Evolutionary conservation across 129 eudicot genomes (phyloP).

Genomic region (Smallanthus sonchifolius): DNA sequence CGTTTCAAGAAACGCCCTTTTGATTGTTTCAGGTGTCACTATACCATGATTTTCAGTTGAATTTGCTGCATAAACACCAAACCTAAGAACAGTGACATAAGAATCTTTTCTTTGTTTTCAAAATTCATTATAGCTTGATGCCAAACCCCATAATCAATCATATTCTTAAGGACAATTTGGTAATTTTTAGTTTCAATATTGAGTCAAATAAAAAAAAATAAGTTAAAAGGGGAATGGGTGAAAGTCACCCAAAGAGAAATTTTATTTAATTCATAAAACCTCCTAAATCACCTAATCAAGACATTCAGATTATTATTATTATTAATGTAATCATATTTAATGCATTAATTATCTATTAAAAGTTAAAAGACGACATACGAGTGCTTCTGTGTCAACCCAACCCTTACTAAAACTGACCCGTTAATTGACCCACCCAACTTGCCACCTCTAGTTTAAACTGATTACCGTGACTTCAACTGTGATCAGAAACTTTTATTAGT

Average conservation of each 20-base stretch:
- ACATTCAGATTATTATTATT: neutral
- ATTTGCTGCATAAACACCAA: slow-evolving; percentile 53
- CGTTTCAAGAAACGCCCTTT: slow-evolving; percentile 51
- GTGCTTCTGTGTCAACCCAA: neutral
- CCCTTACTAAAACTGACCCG: neutral
- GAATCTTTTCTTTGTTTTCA: slow-evolving; percentile 6
- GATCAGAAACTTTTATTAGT: neutral
- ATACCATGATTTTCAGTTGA: slow-evolving; percentile 35
- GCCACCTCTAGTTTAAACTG: neutral
- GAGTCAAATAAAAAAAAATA: neutral
- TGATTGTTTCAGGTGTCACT: slow-evolving; percentile 49
- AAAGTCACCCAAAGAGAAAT: neutral
- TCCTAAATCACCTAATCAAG: neutral
- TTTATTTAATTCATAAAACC: neutral
- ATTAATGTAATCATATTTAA: neutral
- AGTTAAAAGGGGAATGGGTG: neutral
- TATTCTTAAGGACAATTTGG: neutral
- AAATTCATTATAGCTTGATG: neutral
- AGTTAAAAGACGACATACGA: neutral
- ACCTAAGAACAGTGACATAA: slow-evolving; percentile 36
- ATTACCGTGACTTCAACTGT: no score
- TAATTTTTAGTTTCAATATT: neutral
- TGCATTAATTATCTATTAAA: neutral
- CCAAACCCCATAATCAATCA: neutral
- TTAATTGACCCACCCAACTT: neutral